phyloP scores from a whole-genome alignment of 1,284 basidiomycete genomes.

The Tilletia setariae region DNA sequence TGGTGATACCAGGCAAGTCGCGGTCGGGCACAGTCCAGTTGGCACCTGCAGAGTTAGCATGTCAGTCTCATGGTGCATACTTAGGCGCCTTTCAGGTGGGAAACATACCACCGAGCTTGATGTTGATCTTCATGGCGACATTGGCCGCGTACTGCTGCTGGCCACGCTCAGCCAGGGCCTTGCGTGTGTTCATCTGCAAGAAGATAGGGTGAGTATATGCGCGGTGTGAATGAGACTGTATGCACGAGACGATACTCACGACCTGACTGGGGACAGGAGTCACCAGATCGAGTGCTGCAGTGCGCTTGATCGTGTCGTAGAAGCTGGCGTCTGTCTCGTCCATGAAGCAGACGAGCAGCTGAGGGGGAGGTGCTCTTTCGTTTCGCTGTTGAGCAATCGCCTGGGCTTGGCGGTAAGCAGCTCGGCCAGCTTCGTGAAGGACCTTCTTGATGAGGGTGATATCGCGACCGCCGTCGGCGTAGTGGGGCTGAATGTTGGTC shows the following conservation, averaged over 20 bases:
- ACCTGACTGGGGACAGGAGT: conserved; percentile 55
- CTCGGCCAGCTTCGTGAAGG: conserved; percentile 24
- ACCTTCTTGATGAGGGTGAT: conserved; percentile 16
- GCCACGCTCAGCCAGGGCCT: conserved; percentile 39
- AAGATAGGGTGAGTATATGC: not conserved
- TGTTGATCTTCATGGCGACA: conserved; percentile 51
- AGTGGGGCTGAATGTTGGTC: conserved; percentile 16
- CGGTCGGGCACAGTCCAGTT: conserved; percentile 54
- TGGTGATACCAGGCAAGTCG: conserved; percentile 40
- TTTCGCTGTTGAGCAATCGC: not conserved
- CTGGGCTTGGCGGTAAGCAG: conserved; percentile 23
- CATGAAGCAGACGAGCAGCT: conserved; percentile 37
- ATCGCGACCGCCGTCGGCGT: conserved; percentile 19
- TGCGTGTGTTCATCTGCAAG: conserved; percentile 23
- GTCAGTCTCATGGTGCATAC: not conserved
- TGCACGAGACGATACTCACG: conserved; percentile 15
- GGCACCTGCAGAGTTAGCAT: conserved; percentile 19
- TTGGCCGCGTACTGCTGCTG: conserved; percentile 58
- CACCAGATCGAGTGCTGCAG: conserved; percentile 46
- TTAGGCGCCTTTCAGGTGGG: conserved; percentile 28
- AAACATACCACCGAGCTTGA: conserved; percentile 57
- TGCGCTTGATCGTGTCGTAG: conserved; percentile 57
- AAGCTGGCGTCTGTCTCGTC: conserved; percentile 41
- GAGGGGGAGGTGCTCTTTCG: conserved; percentile 20
- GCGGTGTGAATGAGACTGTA: not conserved